Percentiles rank a stretch among this genome's conserved stretches.
Conservation (phyloP, 2,329 filamentous ascomycete genomes). For the Ustulina deusta region DNA sequence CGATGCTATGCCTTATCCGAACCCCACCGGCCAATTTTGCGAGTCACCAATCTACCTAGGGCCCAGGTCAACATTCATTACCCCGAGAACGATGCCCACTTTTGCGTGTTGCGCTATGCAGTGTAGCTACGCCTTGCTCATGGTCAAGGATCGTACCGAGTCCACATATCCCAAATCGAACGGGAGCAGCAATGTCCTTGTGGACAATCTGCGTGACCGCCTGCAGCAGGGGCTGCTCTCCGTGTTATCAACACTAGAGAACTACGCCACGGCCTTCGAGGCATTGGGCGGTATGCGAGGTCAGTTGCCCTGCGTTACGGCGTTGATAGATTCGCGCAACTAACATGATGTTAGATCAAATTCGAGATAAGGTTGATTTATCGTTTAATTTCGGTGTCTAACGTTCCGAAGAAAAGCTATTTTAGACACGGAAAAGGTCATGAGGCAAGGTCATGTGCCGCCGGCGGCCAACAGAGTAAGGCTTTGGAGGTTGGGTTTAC, state of each 20-base stretch:
- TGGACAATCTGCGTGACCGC: constrained; percentile 54
- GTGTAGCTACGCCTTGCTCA: constrained; percentile 58
- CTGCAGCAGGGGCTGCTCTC: constrained; percentile 58
- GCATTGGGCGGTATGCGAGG: constrained; percentile 61
- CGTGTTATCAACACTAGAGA: constrained; percentile 57
- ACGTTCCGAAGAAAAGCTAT: not conserved
- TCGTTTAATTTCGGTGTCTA: constrained; percentile 40
- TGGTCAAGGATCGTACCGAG: constrained; percentile 57
- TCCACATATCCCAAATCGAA: constrained; percentile 52
- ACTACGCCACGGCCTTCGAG: constrained; percentile 59
- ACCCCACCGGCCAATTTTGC: constrained; percentile 53
- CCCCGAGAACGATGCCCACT: constrained; percentile 60
- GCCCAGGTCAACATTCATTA: constrained; percentile 53
- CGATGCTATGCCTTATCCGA: constrained; percentile 60
- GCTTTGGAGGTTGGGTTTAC: constrained; percentile 2
- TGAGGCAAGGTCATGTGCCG: not conserved
- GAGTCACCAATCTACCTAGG: constrained; percentile 53
- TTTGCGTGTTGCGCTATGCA: constrained; percentile 62
- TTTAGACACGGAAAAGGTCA: not conserved
- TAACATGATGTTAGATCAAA: constrained; percentile 46
- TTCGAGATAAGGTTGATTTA: constrained; percentile 50
- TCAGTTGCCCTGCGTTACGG: constrained; percentile 41
- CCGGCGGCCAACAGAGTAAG: not conserved
- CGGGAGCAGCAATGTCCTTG: constrained; percentile 43
- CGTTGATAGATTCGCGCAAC: constrained; percentile 12